These are phyloP conservation scores for Earliella scabrosa DNA, from an alignment of 1,284 basidiomycete species.

Conservation along the genomic window DNA sequence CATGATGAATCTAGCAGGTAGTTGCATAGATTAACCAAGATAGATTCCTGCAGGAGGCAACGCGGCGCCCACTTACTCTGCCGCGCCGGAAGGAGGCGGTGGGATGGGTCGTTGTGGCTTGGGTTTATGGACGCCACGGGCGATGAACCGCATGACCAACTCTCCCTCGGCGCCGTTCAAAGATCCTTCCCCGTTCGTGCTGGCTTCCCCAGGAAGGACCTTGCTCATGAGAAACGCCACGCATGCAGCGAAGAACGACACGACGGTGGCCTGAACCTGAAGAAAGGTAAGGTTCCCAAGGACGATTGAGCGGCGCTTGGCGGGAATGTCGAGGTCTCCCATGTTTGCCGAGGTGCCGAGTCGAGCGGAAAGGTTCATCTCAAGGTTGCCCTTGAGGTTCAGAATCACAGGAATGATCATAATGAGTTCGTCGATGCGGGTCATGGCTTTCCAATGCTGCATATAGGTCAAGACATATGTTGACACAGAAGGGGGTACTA, in stretches of 20 bases:
- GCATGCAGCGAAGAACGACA: conserved; percentile 86
- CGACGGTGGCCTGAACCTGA: conserved; percentile 92
- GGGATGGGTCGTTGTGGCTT: conserved; percentile 16
- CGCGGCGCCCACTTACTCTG: conserved; percentile 49
- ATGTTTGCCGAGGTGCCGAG: conserved; percentile 82
- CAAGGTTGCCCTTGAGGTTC: conserved; percentile 96
- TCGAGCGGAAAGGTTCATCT: conserved; percentile 90
- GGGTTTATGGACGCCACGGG: conserved; percentile 19
- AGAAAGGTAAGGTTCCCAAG: conserved; percentile 86
- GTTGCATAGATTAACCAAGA: background rate
- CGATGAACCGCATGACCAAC: background rate
- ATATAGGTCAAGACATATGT: background rate
- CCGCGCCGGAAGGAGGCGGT: conserved; percentile 44
- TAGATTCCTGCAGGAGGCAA: background rate
- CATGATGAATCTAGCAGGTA: conserved; percentile 66
- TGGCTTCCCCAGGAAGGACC: conserved; percentile 22
- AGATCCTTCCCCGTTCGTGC: conserved; percentile 3
- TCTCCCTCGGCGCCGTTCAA: background rate
- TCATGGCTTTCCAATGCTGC: conserved; percentile 89
- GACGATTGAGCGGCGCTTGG: conserved; percentile 70
- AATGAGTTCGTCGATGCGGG: conserved; percentile 91
- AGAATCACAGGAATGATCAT: conserved; percentile 95
- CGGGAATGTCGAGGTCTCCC: conserved; percentile 84
- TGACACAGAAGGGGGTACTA: too few species aligned
- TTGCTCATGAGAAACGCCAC: conserved; percentile 77